Evolutionary conservation across 345 rosid species (phyloP), one percentile per base, ranked within the genome.

Genomic region (Eucalyptus virginea): DNA sequence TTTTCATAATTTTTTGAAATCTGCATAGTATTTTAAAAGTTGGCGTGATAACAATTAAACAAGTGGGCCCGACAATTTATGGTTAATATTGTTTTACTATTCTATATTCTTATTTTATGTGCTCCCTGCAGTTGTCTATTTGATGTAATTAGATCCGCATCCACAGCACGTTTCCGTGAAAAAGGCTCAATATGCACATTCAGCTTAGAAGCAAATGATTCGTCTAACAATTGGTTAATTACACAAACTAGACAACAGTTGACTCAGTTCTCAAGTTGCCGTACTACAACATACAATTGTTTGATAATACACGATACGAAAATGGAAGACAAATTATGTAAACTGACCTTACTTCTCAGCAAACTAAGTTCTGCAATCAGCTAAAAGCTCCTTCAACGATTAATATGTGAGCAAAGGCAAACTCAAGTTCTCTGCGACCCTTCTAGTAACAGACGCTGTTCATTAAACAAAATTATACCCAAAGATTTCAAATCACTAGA

Each of bases 11-110:
- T 77, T 19, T 77, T 11, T 77, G 2, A 65, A 65, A n/a, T 65
- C 0, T 65, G 37, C 0, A n/a, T 65, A 4, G 72, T 4, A 65
- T 65, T n/a, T 65, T 15, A n/a, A 65, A 65, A 4, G 5, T 65
- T 65, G 37, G 10, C 21, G 0, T 65, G 37, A 65, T 14, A 65
- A n/a, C 19, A n/a, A 65, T 2, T 65, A 65, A 6, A 65, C 6
- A 65, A 65, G 72, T 0, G 19, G 37, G 3, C 3, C 37, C 3
- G 0, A 65, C 34, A 15, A 65, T n/a, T 15, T 65, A 65, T 1
- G 3, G 72, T 65, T 65, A 65, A 65, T n/a, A 30, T 65, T 0
- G 7, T 6, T 65, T n/a, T 65, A 30, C 10, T 65, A n/a, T 65
- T 65, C 5, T 65, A 65, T 65, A 0, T 65, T 65, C 69, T 28